These are phyloP conservation scores for Emericellopsis atlantica DNA, from an alignment of 2,329 filamentous ascomycete species.

Conservation along the genomic window DNA sequence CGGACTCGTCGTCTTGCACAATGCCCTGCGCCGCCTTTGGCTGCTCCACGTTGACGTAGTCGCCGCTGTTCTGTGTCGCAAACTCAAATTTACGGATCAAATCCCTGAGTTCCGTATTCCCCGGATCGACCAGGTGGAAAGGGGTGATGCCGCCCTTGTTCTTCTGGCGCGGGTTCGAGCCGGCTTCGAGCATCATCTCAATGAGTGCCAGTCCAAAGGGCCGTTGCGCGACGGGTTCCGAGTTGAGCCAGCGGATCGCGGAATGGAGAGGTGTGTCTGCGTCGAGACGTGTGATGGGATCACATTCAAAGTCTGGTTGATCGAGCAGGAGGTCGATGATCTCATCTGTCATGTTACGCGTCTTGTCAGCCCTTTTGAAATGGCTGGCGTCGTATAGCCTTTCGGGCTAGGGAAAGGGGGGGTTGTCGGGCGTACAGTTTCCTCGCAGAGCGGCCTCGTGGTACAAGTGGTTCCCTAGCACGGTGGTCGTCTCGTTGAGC, in stretches of 20 bases:
- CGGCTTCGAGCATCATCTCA: conserved; percentile 73
- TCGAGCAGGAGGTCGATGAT: conserved; percentile 73
- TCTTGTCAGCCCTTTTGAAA: background rate
- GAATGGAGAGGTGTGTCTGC: conserved; percentile 71
- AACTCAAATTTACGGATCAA: conserved; percentile 63
- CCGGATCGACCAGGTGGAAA: conserved; percentile 59
- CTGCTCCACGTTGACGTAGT: conserved; percentile 31
- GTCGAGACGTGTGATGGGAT: conserved; percentile 59
- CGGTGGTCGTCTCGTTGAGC: conserved; percentile 75
- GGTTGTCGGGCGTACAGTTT: conserved; percentile 54
- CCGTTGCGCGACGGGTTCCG: conserved; percentile 48
- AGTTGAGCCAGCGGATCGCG: conserved; percentile 66
- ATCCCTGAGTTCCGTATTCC: conserved; percentile 47
- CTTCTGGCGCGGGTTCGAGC: conserved; percentile 40
- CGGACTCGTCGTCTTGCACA: conserved; percentile 17
- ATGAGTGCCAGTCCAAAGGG: conserved; percentile 54
- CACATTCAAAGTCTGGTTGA: conserved; percentile 75
- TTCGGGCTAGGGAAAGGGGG: background rate
- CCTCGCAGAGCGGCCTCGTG: conserved; percentile 81
- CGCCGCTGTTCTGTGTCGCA: conserved; percentile 41
- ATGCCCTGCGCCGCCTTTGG: conserved; percentile 1
- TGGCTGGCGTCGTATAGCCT: too few relatives aligned
- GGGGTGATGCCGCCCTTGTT: conserved; percentile 67
- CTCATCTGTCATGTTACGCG: conserved; percentile 42
- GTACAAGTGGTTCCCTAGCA: conserved; percentile 78